These are phyloP conservation scores for Ophiostoma sp. DNA, from an alignment of 2,329 filamentous ascomycete species.

Conservation along the genomic window DNA sequence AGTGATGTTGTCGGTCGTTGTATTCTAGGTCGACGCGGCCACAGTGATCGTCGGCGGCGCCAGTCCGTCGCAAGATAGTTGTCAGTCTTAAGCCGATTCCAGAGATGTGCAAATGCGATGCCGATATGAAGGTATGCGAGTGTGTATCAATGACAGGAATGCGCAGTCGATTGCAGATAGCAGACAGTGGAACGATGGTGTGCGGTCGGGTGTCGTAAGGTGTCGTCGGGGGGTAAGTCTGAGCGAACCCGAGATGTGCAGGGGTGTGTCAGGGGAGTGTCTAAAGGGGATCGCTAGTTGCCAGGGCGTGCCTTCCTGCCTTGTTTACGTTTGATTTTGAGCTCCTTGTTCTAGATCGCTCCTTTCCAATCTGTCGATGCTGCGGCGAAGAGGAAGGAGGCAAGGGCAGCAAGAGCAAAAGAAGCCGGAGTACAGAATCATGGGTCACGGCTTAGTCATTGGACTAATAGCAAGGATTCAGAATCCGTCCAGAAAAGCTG, in stretches of 20 bases:
- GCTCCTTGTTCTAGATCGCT: too few species aligned
- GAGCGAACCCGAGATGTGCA: too few species aligned
- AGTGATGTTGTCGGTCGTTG: background rate
- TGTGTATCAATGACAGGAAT: background rate
- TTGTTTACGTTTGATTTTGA: too few species aligned
- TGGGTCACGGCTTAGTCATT: conserved; percentile 5
- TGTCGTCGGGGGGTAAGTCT: background rate
- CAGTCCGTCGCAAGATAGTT: background rate
- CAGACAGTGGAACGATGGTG: background rate
- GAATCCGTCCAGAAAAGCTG: background rate
- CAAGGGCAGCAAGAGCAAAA: too few species aligned
- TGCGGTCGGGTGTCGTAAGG: background rate
- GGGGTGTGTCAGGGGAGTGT: too few species aligned
- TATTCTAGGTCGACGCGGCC: background rate
- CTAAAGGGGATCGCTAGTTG: too few species aligned
- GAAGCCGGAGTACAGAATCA: background rate
- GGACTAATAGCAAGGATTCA: background rate
- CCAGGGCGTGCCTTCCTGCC: too few species aligned
- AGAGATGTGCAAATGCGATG: too few species aligned
- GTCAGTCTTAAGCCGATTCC: too few species aligned
- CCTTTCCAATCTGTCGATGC: too few species aligned
- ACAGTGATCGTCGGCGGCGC: background rate
- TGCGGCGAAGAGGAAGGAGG: too few species aligned
- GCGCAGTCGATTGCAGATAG: background rate
- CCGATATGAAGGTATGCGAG: background rate